A percentile compares a stretch with the other conserved stretches of the same genome.
Conservation (phyloP, 768 basidiomycete genomes). For the Gloeopeniophorella convolvens region DNA sequence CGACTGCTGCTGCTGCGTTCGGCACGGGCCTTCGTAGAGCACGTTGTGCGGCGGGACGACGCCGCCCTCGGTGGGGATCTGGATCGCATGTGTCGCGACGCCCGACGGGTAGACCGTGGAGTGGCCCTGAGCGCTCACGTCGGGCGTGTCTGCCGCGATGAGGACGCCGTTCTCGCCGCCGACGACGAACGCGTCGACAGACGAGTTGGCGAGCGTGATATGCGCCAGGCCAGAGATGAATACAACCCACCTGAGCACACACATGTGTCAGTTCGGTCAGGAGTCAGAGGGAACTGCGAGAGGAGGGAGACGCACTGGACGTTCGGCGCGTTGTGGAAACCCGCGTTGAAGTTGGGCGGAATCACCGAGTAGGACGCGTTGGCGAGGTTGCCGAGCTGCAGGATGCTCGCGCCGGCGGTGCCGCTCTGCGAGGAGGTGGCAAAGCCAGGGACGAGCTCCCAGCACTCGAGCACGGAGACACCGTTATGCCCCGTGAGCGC, state of each 20-base stretch:
- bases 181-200: conserved; percentile 12
- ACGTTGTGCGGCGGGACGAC: conserved; percentile 21
- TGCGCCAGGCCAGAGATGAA: conserved; percentile 25
- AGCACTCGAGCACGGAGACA: conserved; percentile 25
- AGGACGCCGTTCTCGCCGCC: conserved; percentile 23
- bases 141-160: conserved; percentile 21
- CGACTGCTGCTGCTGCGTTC: background rate
- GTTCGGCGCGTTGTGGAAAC: conserved; percentile 48
- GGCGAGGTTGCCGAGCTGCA: conserved; percentile 23
- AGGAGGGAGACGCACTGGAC: conserved; percentile 23
- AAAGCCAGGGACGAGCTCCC: conserved; percentile 24
- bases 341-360: conserved; percentile 44
- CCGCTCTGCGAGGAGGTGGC: conserved; percentile 22
- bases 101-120: conserved; percentile 22
- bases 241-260: conserved; percentile 20
- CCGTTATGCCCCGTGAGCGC: conserved; percentile 9
- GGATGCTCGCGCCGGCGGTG: conserved; percentile 23
- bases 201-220: conserved; percentile 21
- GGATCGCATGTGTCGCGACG: conserved; percentile 19
- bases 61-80: conserved; percentile 24
- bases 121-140: conserved; percentile 20
- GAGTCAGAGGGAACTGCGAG: background rate
- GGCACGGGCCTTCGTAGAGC: conserved; percentile 22
- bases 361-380: conserved; percentile 26
- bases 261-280: background rate